These are phyloP conservation scores for Rhizoctonia solani DNA, from an alignment of 1,284 basidiomycete species.

Conservation along the genomic window DNA sequence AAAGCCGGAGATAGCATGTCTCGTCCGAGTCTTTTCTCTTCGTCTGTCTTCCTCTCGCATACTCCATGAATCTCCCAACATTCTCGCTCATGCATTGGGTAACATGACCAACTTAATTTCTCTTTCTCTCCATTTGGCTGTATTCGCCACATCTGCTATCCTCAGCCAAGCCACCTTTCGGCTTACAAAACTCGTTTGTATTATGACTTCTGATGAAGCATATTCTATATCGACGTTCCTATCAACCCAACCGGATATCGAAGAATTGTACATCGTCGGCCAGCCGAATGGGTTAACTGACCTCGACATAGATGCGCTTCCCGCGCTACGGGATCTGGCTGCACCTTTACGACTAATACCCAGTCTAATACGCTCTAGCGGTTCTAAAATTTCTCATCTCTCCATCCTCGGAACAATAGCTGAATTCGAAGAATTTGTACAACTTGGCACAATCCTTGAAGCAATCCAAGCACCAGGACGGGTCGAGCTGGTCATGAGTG, in stretches of 20 bases:
- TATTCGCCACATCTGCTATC: neutral
- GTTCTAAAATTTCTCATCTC: neutral
- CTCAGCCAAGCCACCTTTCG: neutral
- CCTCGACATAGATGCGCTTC: conserved; percentile 4
- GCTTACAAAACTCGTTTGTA: neutral
- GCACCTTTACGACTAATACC: neutral
- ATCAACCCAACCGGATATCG: conserved; percentile 1
- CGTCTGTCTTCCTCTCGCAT: neutral
- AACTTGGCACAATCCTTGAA: neutral
- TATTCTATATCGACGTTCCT: conserved; percentile 13
- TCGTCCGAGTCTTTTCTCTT: neutral
- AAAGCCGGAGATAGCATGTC: neutral
- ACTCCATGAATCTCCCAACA: neutral
- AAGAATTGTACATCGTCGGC: conserved; percentile 4
- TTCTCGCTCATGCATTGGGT: neutral
- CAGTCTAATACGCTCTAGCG: neutral
- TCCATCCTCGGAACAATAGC: neutral
- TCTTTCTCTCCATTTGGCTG: conserved; percentile 8
- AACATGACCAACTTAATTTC: conserved; percentile 1
- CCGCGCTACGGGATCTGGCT: neutral
- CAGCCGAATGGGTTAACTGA: neutral
- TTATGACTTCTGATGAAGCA: neutral
- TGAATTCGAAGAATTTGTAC: neutral
- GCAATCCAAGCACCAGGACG: neutral
- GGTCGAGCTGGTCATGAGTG: neutral